Conservation (phyloP, 441 rosid genomes). For the Euphorbia neoarborescens region DNA sequence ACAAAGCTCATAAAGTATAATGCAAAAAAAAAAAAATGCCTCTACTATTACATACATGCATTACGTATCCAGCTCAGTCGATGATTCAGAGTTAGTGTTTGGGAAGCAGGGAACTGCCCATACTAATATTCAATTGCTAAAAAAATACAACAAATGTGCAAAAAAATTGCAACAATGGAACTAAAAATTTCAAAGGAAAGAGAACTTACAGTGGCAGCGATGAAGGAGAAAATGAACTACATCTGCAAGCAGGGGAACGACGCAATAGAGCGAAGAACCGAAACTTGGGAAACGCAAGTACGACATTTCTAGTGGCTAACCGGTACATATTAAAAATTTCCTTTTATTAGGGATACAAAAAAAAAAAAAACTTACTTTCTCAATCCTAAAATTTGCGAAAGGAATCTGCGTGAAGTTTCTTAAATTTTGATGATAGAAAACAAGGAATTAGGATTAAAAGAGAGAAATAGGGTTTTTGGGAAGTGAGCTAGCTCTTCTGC, state of each 20-base stretch:
- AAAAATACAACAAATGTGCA: background rate
- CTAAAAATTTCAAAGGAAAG: background rate
- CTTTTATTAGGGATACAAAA: background rate
- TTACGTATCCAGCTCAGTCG: background rate
- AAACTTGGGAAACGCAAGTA: constrained; percentile 53
- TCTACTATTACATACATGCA: background rate
- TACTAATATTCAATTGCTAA: background rate
- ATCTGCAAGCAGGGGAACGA: constrained; percentile 35
- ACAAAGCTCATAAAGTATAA: background rate
- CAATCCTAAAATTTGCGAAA: background rate
- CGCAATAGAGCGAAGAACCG: constrained; percentile 48
- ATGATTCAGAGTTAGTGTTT: background rate
- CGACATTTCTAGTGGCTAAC: constrained; percentile 60
- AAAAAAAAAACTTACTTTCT: background rate
- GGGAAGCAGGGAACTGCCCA: background rate
- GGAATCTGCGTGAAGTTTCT: no score
- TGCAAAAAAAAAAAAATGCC: background rate
- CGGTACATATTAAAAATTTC: constrained; percentile 39
- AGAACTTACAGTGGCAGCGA: constrained; percentile 37
- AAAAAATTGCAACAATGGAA: background rate
- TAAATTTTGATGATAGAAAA: background rate
- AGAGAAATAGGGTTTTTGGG: constrained; percentile 23
- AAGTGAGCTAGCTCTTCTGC: background rate
- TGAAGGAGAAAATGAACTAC: constrained; percentile 33
- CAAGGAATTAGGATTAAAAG: background rate